phyloP scores from a whole-genome alignment of 2,329 filamentous ascomycete genomes.

The Fusarium floridanum region DNA sequence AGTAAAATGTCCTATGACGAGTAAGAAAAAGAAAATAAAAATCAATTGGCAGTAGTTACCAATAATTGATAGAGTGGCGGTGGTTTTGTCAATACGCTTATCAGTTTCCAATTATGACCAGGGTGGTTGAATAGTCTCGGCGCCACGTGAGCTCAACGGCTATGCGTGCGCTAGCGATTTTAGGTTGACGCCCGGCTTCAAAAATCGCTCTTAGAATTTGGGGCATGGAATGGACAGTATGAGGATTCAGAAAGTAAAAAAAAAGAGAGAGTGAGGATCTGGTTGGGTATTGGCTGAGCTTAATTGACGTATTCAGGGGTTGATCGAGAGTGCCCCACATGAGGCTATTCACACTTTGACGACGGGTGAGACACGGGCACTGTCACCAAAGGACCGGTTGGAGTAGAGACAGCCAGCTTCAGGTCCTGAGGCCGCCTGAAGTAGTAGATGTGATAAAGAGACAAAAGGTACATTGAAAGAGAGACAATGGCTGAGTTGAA shows the following conservation, averaged over 20 bases:
- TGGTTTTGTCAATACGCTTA: background rate
- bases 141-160: background rate
- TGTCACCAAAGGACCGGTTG: background rate
- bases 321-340: background rate
- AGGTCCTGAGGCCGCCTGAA: background rate
- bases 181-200: background rate
- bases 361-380: background rate
- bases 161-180: background rate
- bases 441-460: background rate
- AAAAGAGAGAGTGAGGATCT: background rate
- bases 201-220: background rate
- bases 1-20: background rate
- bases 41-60: background rate
- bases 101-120: background rate
- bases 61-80: background rate
- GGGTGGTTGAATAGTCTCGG: background rate
- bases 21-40: background rate
- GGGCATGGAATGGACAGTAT: background rate
- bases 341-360: slow-evolving; percentile 1
- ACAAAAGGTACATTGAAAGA: background rate
- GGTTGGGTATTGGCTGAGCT: background rate
- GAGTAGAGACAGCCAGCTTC: background rate
- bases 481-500: background rate
- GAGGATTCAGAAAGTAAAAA: background rate
- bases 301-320: background rate